Percentiles rank a stretch among this genome's conserved stretches.
Conservation (phyloP, 2,329 filamentous ascomycete genomes). For the Penicillium frequentans region DNA sequence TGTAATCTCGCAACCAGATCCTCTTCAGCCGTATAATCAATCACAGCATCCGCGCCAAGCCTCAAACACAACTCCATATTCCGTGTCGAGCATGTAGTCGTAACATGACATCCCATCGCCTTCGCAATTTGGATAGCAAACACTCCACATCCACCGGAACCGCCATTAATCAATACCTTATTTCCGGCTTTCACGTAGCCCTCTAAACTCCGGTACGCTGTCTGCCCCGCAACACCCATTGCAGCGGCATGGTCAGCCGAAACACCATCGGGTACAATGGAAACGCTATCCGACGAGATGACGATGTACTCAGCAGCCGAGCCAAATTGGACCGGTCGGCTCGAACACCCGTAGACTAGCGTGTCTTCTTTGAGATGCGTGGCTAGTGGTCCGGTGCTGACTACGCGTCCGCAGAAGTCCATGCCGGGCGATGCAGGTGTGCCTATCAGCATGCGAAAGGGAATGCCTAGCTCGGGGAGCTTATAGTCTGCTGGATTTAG, state of each 20-base stretch:
- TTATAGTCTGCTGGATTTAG: conserved; percentile 68
- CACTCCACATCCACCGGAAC: conserved; percentile 61
- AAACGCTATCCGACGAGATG: conserved; percentile 32
- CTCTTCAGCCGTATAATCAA: conserved; percentile 55
- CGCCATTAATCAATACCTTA: conserved; percentile 65
- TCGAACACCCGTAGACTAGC: conserved; percentile 47
- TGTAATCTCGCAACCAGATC: conserved; percentile 51
- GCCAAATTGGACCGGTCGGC: conserved; percentile 37
- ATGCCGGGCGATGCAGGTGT: conserved; percentile 51
- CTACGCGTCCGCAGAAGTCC: conserved; percentile 51
- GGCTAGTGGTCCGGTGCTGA: conserved; percentile 33
- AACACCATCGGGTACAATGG: conserved; percentile 46
- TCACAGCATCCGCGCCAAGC: conserved; percentile 63
- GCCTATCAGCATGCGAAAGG: conserved; percentile 41
- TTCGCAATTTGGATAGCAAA: conserved; percentile 66
- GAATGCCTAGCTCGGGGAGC: conserved; percentile 51
- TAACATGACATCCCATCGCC: conserved; percentile 59
- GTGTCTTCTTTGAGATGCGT: conserved; percentile 39
- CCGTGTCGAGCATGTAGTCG: conserved; percentile 56
- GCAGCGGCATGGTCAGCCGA: conserved; percentile 42
- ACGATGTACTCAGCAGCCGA: conserved; percentile 47
- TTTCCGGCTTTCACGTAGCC: conserved; percentile 51
- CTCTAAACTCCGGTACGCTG: conserved; percentile 51
- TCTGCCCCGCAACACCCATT: conserved; percentile 47
- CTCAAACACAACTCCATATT: conserved; percentile 59